These are phyloP conservation scores for Bjerkandera adusta DNA, from an alignment of 1,284 basidiomycete species.

Conservation along the genomic window DNA sequence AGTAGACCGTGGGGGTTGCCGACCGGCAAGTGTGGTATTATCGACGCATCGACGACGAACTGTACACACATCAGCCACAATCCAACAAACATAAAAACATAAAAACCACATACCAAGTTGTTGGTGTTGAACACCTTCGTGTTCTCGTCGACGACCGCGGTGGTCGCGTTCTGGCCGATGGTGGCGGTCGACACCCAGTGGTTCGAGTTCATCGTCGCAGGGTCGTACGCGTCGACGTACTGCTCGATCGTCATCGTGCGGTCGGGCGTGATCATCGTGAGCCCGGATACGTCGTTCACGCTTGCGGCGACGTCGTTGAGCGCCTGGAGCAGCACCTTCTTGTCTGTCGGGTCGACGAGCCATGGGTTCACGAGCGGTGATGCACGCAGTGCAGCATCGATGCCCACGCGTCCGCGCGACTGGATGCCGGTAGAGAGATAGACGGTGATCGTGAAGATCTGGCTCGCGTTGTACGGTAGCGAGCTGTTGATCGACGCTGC, in stretches of 20 bases:
- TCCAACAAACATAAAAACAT: conserved; percentile 18
- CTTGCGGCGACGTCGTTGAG: conserved; percentile 46
- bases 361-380: conserved; percentile 51
- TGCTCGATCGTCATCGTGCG: conserved; percentile 48
- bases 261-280: conserved; percentile 60
- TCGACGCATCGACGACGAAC: conserved; percentile 40
- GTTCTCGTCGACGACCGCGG: conserved; percentile 54
- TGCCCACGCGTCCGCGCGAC: conserved; percentile 60
- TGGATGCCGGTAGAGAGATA: conserved; percentile 56
- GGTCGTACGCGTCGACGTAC: conserved; percentile 41
- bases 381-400: conserved; percentile 50
- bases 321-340: conserved; percentile 44
- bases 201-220: conserved; percentile 46
- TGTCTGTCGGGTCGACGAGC: conserved; percentile 57
- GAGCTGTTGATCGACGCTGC: conserved; percentile 50
- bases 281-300: conserved; percentile 39
- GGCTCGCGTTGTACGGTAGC: conserved; percentile 50
- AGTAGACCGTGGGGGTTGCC: conserved; percentile 54
- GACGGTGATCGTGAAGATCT: conserved; percentile 60
- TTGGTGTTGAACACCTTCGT: conserved; percentile 56
- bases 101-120: conserved; percentile 43
- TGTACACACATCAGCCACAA: conserved; percentile 19
- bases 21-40: conserved; percentile 44
- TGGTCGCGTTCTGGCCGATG: conserved; percentile 39
- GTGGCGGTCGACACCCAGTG: conserved; percentile 57